These are phyloP conservation scores for Glomus cerebriforme DNA, from an alignment of 192 early-diverging fungal genomes.

Conservation along the genomic window DNA sequence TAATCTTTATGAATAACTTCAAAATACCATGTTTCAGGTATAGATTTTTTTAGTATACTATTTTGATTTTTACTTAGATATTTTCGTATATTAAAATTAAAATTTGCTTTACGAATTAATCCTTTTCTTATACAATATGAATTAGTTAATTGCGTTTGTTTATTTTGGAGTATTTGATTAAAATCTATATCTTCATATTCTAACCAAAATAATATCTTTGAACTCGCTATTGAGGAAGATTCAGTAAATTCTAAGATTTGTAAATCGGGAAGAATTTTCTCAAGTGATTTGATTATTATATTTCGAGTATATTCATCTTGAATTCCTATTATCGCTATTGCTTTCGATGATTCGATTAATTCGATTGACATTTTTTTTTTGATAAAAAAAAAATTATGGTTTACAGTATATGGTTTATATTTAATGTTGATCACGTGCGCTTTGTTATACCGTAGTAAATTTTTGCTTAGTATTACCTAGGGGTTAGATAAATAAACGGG, in stretches of 20 bases:
- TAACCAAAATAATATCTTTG: conserved; percentile 51
- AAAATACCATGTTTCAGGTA: conserved; percentile 67
- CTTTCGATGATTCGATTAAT: background rate
- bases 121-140: conserved; percentile 72
- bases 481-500: too few species aligned
- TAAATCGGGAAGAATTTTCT: background rate
- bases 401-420: too few species aligned
- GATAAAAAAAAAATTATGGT: background rate
- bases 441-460: too few species aligned
- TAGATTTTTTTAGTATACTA: conserved; percentile 49
- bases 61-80: conserved; percentile 58
- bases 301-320: background rate
- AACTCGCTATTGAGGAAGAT: background rate
- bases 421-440: too few species aligned
- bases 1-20: conserved; percentile 68
- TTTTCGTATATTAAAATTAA: conserved; percentile 62
- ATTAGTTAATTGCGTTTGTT: conserved; percentile 37
- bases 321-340: background rate
- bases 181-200: conserved; percentile 70
- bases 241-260: background rate
- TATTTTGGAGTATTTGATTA: conserved; percentile 43
- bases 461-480: too few species aligned
- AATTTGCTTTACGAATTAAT: conserved; percentile 67
- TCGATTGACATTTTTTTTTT: background rate
- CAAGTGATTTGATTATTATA: background rate